These are phyloP conservation scores for Catharanthus roseus DNA, from an alignment of 257 asterid species.

Conservation along the genomic window DNA sequence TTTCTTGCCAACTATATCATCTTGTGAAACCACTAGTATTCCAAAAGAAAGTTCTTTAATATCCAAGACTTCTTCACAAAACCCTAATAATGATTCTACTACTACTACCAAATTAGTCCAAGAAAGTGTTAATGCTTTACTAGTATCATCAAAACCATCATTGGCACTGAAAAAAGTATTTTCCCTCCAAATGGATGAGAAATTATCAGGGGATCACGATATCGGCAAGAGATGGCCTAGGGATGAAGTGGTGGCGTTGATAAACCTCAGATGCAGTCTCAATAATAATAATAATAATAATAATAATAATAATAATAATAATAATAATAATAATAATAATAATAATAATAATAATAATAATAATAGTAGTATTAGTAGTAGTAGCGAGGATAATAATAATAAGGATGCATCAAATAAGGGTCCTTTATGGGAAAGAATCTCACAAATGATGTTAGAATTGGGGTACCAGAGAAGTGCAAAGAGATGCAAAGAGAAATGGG, in stretches of 20 bases:
- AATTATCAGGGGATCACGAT: slow-evolving; percentile 15
- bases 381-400: too few relatives aligned
- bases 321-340: slow-evolving; percentile 3
- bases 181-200: slow-evolving; percentile 6
- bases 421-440: slow-evolving; percentile 79
- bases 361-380: too few relatives aligned
- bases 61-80: slow-evolving; percentile 2
- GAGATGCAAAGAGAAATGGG: slow-evolving; percentile 93
- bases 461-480: slow-evolving; percentile 72
- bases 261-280: slow-evolving; percentile 52
- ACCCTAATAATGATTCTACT: slow-evolving; percentile 12
- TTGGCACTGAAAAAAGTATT: neutral
- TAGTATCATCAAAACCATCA: neutral
- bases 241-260: slow-evolving; percentile 67
- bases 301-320: slow-evolving; percentile 5
- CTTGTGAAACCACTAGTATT: neutral
- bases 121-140: slow-evolving; percentile 3
- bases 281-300: slow-evolving; percentile 7
- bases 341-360: slow-evolving; percentile 1
- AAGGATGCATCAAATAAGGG: slow-evolving; percentile 31
- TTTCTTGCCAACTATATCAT: slow-evolving; percentile 1
- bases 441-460: slow-evolving; percentile 62
- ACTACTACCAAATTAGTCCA: slow-evolving; percentile 1
- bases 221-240: slow-evolving; percentile 72
- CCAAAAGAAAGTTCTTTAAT: slow-evolving; percentile 6